These are phyloP conservation scores for Zanthoxylum bungeanum DNA, from an alignment of 345 rosid species.

Conservation along the genomic window DNA sequence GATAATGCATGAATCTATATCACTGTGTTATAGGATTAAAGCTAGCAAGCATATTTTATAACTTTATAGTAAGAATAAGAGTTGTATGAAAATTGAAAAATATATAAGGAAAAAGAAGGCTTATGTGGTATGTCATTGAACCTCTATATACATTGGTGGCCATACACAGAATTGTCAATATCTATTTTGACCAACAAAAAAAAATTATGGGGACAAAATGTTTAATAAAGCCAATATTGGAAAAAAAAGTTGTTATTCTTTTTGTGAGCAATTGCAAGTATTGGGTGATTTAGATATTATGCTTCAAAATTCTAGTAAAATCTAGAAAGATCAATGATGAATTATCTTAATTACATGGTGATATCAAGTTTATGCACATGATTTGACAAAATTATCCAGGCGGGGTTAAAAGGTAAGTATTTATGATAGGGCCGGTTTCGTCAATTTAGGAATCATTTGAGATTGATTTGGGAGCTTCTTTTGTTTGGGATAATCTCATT, in stretches of 20 bases:
- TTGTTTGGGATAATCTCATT: no score
- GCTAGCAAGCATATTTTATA: neutral
- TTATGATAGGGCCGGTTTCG: no score
- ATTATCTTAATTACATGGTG: neutral
- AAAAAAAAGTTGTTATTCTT: constrained; percentile 2
- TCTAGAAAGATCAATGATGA: neutral
- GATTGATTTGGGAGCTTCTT: no score
- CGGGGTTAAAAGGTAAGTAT: no score
- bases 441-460: no score
- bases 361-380: neutral
- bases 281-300: neutral
- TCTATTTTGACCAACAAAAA: constrained; percentile 10
- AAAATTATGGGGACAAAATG: constrained; percentile 3
- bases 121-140: constrained; percentile 5
- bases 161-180: constrained; percentile 9
- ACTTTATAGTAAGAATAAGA: neutral
- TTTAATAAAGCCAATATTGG: neutral
- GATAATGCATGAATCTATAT: constrained; percentile 11
- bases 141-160: neutral
- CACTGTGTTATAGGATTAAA: constrained; percentile 5
- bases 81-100: neutral
- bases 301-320: neutral
- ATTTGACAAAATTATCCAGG: no score
- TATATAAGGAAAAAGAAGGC: neutral
- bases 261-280: neutral